Evolutionary conservation across 108 stramenopile species (phyloP), one percentile per base, ranked within the genome.

Genomic region (Cylindrotheca closterium): DNA sequence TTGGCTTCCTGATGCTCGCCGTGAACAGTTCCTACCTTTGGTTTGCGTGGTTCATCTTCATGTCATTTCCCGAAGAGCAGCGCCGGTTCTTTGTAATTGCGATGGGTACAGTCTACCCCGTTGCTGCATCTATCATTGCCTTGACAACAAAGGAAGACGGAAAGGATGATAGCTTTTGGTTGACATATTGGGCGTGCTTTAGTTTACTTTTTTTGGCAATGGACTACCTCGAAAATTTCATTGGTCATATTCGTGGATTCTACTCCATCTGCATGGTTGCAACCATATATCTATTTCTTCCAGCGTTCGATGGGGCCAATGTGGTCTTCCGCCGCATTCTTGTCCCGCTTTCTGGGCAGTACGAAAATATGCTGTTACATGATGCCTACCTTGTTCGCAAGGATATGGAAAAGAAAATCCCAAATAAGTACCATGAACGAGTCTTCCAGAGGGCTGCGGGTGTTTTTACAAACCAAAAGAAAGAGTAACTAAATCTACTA

Each of bases 111-210:
- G 29, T 77, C 27, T 82, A 79, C 52, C 81, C 81, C 22, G 51
- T 75, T 28, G 71, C 67, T 4, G 77, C 81, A 27, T 65, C 71
- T 3, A 68, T 53, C 7, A 70, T 76, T 0, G 77, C 74, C 25
- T 24, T 75, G 25, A 65, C 74, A 1, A 64, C 74, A 21, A 61
- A 69, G n/a, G 7, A 25, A 1, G 78, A 76, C 49, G 55, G 28
- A n/a, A 27, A 15, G 17, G 74, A 58, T 52, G 65, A 74, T 27
- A 77, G 74, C 24, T 70, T 65, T 49, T 82, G 81, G 81, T 31
- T 82, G 7, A 79, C 78, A 2, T 82, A 82, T 61, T 82, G 81
- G 81, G 48, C 58, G 5, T 75, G 77, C 29, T 82, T 72, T 56
- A 62, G 64, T 37, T 12, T 75, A 4, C 68, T 82, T 1, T 79